Evolutionary conservation across 176 grass and related monocot genomes (phyloP).

Genomic region (Musa itinerans): DNA sequence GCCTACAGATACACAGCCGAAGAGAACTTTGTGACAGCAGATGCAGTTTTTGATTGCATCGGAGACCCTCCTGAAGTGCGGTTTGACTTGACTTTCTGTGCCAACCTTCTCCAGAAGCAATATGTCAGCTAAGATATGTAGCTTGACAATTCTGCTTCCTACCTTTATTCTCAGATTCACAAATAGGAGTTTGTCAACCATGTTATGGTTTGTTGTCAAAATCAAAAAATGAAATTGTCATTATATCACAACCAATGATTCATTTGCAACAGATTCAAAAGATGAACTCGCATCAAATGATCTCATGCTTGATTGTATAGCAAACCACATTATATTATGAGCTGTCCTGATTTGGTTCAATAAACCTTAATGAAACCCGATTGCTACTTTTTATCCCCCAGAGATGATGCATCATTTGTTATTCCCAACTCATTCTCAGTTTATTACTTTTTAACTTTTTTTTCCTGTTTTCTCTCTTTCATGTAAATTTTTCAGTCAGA

Average conservation of each 20-base stretch:
- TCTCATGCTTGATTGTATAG: background rate
- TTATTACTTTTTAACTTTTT: background rate
- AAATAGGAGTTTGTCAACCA: conserved; percentile 1
- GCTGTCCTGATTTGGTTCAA: background rate
- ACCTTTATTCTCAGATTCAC: background rate
- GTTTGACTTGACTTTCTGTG: conserved; percentile 67
- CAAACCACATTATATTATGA: background rate
- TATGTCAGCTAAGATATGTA: conserved; percentile 47
- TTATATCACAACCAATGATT: background rate
- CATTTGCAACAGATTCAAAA: background rate
- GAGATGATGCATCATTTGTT: background rate
- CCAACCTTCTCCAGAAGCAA: conserved; percentile 62
- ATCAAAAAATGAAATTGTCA: background rate
- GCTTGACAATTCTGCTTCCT: background rate
- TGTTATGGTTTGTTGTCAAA: background rate
- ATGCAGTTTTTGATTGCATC: conserved; percentile 83
- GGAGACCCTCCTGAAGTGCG: conserved; percentile 80
- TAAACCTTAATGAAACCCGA: background rate
- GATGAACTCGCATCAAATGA: background rate
- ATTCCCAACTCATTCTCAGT: background rate
- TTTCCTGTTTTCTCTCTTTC: too few species aligned
- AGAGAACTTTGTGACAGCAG: conserved; percentile 62
- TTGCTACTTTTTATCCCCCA: background rate
- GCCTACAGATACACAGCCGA: conserved; percentile 67
- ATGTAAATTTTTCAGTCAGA: too few species aligned